Evolutionary conservation across 305 asterid genomes (phyloP).

Genomic region (Ilex paraguariensis): DNA sequence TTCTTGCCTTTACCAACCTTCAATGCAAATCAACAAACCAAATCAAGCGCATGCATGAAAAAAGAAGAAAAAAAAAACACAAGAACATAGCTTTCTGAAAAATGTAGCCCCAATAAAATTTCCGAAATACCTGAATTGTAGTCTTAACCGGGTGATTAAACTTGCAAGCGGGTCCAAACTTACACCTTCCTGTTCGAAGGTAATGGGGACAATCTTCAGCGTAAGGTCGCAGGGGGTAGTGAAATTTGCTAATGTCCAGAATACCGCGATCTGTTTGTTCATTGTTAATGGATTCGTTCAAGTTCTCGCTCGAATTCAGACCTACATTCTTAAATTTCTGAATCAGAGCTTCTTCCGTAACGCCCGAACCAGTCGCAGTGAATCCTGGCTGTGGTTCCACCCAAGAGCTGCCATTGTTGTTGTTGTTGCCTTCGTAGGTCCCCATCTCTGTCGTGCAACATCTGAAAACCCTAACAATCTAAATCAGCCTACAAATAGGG

Average conservation of each 20-base stretch:
- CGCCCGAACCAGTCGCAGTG: too few species aligned
- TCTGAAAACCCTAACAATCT: too few species aligned
- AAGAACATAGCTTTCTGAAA: neutral
- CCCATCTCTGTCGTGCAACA: too few species aligned
- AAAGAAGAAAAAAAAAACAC: neutral
- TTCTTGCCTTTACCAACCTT: slow-evolving; percentile 9
- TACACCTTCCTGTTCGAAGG: slow-evolving; percentile 31
- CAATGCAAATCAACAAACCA: neutral
- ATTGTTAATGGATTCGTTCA: too few species aligned
- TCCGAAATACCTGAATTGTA: slow-evolving; percentile 15
- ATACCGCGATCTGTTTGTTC: too few species aligned
- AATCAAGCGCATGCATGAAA: neutral
- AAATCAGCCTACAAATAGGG: too few species aligned
- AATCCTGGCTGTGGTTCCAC: too few species aligned
- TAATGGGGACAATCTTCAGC: slow-evolving; percentile 30
- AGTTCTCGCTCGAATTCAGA: slow-evolving; percentile 7
- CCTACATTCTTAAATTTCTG: slow-evolving; percentile 20
- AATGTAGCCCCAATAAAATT: neutral
- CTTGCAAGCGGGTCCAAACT: slow-evolving; percentile 25
- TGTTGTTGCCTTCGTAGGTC: too few species aligned
- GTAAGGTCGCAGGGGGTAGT: slow-evolving; percentile 28
- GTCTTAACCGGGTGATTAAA: slow-evolving; percentile 27
- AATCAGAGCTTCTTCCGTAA: slow-evolving; percentile 11
- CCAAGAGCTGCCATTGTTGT: too few species aligned
- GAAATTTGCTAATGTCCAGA: too few species aligned